Base-by-base conservation (phyloP, 495 filamentous ascomycete species). In the Amphirosellinia nigrospora region DNA sequence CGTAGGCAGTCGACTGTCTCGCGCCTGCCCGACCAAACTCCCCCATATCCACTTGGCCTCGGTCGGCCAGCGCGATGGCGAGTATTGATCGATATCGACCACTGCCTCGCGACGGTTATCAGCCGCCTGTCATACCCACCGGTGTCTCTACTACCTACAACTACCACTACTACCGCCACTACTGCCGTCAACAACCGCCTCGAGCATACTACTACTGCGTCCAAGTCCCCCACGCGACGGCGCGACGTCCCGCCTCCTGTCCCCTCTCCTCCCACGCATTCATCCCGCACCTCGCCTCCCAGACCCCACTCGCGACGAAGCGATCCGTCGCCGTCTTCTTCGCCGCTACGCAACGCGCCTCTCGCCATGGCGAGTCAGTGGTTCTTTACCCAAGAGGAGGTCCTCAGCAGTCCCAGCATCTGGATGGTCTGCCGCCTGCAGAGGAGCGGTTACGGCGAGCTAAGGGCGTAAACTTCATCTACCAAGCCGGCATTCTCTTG, bases 381-480 rank as follows among this genome's bases (percentile, higher is more conserved):
- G 96, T 82, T 94, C 50, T 98, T 98, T 76, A 91, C 91, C 19
- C 86, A 91, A 56, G 90, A 92, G 45, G 96, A 99, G 79, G 86
- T 97, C 21, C 81, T 84, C 39, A 91, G 89, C 70, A 90, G 94
- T 9, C 96, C 96, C 2, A 96, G 93, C 62, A 90, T 94, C 64
- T 94, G 0, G 93, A 97, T 70, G 94, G 94, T 43, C 87, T 98
- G 73, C 74, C 88, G 1, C 82, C 89, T 15, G 88, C 90, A 19
- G 87, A 92, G 74, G 96, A 98, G 80, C 85, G 91, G 45, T 85
- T 91, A 56, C 85, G 90, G 60, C 90, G 96, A 63, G 89, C 90
- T 67, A 98, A 98, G 78, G 94, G 95, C 52, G 90, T 96, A 70
- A 96, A 97, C 78, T 99, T 99, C 84, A 97, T 99, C 74, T 88